Base-by-base conservation (phyloP, 495 filamentous ascomycete species). In the Neurospora hispaniola region DNA sequence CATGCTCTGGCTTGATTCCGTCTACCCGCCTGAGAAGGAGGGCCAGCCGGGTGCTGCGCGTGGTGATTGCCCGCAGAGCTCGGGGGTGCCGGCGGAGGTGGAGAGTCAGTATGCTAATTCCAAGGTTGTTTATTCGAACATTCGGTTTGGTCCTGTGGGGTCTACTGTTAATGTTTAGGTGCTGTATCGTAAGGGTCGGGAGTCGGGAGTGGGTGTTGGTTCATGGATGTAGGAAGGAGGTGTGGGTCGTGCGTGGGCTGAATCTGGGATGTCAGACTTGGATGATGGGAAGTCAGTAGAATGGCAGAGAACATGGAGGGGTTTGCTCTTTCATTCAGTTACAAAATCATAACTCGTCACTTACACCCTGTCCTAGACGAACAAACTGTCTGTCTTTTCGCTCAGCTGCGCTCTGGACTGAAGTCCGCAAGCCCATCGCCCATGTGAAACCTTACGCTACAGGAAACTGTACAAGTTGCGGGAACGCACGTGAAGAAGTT, bases 1-100 rank as follows among this genome's bases (percentile, higher is more conserved):
- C 84, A 95, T 94, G 93, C 86, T 91, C 73, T 95, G 93, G 93
- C 89, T 96, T 76, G 92, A 94, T 84, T 89, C 89, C 76, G 85
- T 80, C 81, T 93, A 92, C 84, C 93, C 92, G 4, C 84, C 86
- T 39, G 85, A 86, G 39, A 82, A 80, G 76, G 76, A 70, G 20
- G 76, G 84, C 71, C 75, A 75, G 9, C 90, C 90, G 39, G 92
- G 93, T 81, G 88, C 87, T 59, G 86, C 84, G 73, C 91, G 92
- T 80, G 92, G 92, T 70, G 85, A 86, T 69, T 96, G 92, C 79
- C 70, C 84, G 16, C 85, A 82, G 41, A 62, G 54, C 27, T 89
- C 88, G 38, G 91, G 91, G 43, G 84, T 82, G 1, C 90, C 91
- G 11, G 76, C 77, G 10, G 86, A 87, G 23, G 86, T 94, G 70